phyloP scores from a whole-genome alignment of 2,329 filamentous ascomycete genomes.

The Alternaria sp. region DNA sequence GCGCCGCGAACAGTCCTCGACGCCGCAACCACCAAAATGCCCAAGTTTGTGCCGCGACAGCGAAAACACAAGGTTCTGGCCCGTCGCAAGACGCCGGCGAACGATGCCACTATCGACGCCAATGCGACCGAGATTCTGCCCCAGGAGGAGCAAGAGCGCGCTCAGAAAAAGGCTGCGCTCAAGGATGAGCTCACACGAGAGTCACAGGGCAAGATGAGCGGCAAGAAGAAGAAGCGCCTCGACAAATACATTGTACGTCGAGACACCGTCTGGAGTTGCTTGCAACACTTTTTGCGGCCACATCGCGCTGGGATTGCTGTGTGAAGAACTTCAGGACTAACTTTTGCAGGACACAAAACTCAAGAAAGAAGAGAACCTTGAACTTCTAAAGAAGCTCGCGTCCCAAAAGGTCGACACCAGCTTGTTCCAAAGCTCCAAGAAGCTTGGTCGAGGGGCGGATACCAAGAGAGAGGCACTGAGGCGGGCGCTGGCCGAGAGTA shows the following conservation, averaged over 20 bases:
- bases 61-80: slow-evolving; percentile 71
- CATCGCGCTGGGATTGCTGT: not conserved
- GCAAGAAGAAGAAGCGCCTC: slow-evolving; percentile 72
- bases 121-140: slow-evolving; percentile 62
- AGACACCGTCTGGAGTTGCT: not conserved
- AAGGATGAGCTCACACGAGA: slow-evolving; percentile 63
- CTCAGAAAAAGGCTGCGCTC: slow-evolving; percentile 61
- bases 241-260: slow-evolving; percentile 71
- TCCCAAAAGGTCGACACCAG: slow-evolving; percentile 82
- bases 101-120: slow-evolving; percentile 57
- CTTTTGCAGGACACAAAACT: slow-evolving; percentile 78
- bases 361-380: slow-evolving; percentile 89
- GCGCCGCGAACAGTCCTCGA: slow-evolving; percentile 15
- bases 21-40: slow-evolving; percentile 36
- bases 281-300: not conserved
- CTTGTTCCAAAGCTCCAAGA: slow-evolving; percentile 78
- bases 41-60: slow-evolving; percentile 60
- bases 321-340: slow-evolving; percentile 5
- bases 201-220: slow-evolving; percentile 64
- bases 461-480: slow-evolving; percentile 74
- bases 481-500: slow-evolving; percentile 69
- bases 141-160: slow-evolving; percentile 61
- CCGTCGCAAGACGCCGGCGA: slow-evolving; percentile 59
- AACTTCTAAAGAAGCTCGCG: slow-evolving; percentile 83
- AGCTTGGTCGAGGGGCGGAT: slow-evolving; percentile 73